These are phyloP conservation scores for Lactifluus subvellereus DNA, from an alignment of 768 basidiomycete genomes.

Conservation along the genomic window DNA sequence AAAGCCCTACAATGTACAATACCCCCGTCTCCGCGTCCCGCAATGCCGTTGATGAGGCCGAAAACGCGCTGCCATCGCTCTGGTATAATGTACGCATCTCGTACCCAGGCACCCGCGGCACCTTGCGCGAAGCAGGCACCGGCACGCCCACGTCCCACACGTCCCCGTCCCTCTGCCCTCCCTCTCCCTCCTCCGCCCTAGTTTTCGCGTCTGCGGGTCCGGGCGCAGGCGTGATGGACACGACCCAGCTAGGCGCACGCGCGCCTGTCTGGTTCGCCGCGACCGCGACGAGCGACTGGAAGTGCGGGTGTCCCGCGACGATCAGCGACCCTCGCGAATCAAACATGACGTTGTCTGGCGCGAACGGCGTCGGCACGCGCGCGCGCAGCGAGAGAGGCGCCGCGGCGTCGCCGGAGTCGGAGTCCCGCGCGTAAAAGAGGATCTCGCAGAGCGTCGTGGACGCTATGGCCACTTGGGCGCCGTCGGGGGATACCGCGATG, in stretches of 20 bases:
- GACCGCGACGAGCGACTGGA: constrained; percentile 44
- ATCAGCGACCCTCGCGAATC: constrained; percentile 44
- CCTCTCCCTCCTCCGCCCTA: neutral
- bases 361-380: constrained; percentile 48
- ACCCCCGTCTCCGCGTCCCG: constrained; percentile 43
- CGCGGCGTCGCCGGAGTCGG: constrained; percentile 42
- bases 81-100: constrained; percentile 63
- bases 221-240: constrained; percentile 37
- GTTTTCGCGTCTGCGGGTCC: constrained; percentile 19
- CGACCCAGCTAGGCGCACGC: constrained; percentile 53
- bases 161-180: neutral
- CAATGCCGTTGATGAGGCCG: constrained; percentile 47
- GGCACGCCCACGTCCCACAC: constrained; percentile 44
- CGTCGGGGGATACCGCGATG: constrained; percentile 48
- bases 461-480: constrained; percentile 49
- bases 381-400: constrained; percentile 34
- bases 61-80: constrained; percentile 60
- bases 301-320: constrained; percentile 64
- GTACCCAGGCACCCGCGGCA: constrained; percentile 34
- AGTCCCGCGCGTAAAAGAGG: constrained; percentile 47
- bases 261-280: constrained; percentile 40
- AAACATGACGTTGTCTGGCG: constrained; percentile 56
- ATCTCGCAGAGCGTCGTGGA: constrained; percentile 46
- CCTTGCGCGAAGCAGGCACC: constrained; percentile 40
- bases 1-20: constrained; percentile 54